phyloP scores from a whole-genome alignment of 257 asterid species.

The Gentiana macrophylla region DNA sequence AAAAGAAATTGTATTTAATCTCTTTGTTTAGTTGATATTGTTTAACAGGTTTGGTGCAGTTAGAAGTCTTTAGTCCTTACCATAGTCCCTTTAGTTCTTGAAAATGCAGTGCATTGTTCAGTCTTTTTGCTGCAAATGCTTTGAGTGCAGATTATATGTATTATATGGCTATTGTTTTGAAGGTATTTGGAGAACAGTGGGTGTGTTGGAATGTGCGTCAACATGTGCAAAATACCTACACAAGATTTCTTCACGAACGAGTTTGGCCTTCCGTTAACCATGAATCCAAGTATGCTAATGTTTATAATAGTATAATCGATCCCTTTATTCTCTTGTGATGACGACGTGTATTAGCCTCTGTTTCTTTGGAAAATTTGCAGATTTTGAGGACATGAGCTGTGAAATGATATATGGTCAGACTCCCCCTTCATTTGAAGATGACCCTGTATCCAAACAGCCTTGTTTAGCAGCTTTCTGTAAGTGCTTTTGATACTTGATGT shows the following conservation, averaged over 20 bases:
- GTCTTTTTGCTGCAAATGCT: no score
- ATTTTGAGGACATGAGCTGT: slow-evolving; percentile 96
- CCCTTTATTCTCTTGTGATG: neutral
- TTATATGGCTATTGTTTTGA: neutral
- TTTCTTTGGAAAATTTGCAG: slow-evolving; percentile 16
- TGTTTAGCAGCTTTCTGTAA: slow-evolving; percentile 58
- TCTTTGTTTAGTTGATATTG: no score
- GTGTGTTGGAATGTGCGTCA: slow-evolving; percentile 89
- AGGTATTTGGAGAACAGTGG: slow-evolving; percentile 97
- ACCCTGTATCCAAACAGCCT: slow-evolving; percentile 68
- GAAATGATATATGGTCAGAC: slow-evolving; percentile 87
- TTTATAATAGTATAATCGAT: neutral
- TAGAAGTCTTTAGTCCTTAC: no score
- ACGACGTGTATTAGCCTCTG: neutral
- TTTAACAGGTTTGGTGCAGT: no score
- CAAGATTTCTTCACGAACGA: slow-evolving; percentile 96
- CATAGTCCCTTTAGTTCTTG: no score
- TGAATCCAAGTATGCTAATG: slow-evolving; percentile 63
- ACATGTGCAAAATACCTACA: slow-evolving; percentile 95
- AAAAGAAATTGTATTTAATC: no score
- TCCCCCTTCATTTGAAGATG: slow-evolving; percentile 74
- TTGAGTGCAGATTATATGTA: no score
- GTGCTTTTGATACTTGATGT: slow-evolving; percentile 2
- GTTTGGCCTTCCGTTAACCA: slow-evolving; percentile 91
- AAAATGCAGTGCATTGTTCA: no score